Conservation (phyloP, 2,329 filamentous ascomycete species). For the Botrytis fabae region DNA sequence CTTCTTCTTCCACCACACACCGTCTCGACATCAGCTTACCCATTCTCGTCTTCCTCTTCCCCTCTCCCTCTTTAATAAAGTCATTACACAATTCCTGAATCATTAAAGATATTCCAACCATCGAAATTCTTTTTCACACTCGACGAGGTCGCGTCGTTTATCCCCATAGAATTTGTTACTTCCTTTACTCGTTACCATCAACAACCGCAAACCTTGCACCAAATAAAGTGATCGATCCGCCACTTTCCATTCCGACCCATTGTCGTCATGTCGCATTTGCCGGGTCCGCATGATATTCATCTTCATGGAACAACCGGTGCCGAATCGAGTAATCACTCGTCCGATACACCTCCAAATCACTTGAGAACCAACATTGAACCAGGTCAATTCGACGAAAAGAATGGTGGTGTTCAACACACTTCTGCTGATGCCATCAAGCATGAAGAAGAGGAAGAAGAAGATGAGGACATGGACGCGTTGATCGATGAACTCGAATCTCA, state of each 20-base stretch:
- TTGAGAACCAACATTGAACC: conserved; percentile 65
- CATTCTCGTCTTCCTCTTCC: conserved; percentile 10
- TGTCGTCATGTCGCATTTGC: background rate
- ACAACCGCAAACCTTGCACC: background rate
- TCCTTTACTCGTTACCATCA: conserved; percentile 8
- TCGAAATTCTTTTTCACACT: conserved; percentile 20
- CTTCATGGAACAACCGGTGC: conserved; percentile 8
- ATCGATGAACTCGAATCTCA: conserved; percentile 85
- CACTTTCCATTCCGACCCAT: background rate
- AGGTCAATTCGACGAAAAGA: conserved; percentile 66
- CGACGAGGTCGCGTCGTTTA: conserved; percentile 17
- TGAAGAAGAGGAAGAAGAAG: conserved; percentile 64
- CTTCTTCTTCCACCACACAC: conserved; percentile 5
- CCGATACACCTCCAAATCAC: conserved; percentile 35
- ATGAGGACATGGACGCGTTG: conserved; percentile 81
- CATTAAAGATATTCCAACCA: conserved; percentile 3
- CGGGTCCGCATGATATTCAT: background rate
- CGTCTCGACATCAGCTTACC: conserved; percentile 20
- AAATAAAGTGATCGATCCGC: background rate
- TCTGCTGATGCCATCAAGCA: conserved; percentile 41
- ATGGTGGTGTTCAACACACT: conserved; percentile 1
- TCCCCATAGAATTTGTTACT: conserved; percentile 14
- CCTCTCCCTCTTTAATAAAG: conserved; percentile 2
- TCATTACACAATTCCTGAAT: background rate
- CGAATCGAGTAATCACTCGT: conserved; percentile 26